Base-by-base conservation (phyloP, 129 eudicot genomes). In the Chrysanthemum makinoi region DNA sequence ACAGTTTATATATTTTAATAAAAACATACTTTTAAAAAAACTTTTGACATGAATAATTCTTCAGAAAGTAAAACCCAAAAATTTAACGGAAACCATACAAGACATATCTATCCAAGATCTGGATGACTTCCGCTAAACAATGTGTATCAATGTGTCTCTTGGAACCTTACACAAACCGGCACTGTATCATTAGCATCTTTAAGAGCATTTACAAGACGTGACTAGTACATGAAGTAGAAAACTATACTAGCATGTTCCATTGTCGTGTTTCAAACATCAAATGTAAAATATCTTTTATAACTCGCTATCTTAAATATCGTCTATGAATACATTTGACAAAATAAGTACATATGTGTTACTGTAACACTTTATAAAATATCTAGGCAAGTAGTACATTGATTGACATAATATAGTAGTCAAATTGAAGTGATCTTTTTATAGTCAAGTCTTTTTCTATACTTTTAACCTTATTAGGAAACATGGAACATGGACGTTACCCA, bases 391-490 rank as follows among this genome's bases (percentile, higher is more conserved):
- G 59, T 57, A 46, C 58, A 48, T n/a, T 35, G 24, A 65, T 16
- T 65, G 7, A 26, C 16, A 46, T 55, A 17, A 16, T 6, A 19
- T 9, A 2, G 65, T 22, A 47, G 20, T 3, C 72, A 66, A 20
- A 39, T 66, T 56, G 43, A 17, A 2, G 43, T 20, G 22, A 12
- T 11, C 10, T 20, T 20, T 47, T 48, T 67, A 14, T 22, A 46
- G 56, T 48, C 75, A 44, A 22, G 76, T 72, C 76, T 28, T 72
- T 58, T 58, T 46, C 75, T n/a, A 19, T 58, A n/a, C 43, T 61
- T 71, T 59, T 59, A 8, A 70, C 30, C 46, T 33, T 44, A 15
- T 20, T 16, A 47, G 5, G 22, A 47, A 59, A 72, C 76, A 72
- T 22, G 46, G 47, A 10, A 72, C 39, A 58, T 59, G n/a, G 76